Evolutionary conservation across 148 eudicot genomes (phyloP), one percentile per base, ranked within the genome.

Genomic region (Selenicereus undatus): DNA sequence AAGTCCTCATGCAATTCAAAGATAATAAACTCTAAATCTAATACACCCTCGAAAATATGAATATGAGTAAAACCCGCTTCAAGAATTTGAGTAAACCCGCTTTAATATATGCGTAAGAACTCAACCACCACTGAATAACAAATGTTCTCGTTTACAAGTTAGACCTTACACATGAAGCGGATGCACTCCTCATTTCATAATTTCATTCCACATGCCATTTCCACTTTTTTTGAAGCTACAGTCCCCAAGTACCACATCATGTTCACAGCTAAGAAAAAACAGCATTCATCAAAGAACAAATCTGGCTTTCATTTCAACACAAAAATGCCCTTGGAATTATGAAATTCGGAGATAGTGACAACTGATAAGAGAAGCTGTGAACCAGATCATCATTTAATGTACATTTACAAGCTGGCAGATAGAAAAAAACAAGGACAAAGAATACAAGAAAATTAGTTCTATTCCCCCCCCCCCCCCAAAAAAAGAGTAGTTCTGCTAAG

Each of bases 331-430:
- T 32, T 32, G 32, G 32, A 32, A 32, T 32, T 32, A 2, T 32
- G 32, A 32, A 32, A 0, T 32, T 32, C 2, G 32, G 32, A 32
- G 32, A 0, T 32, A 32, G 1, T 32, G 32, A 32, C 32, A 32
- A 32, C 32, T 32, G 32, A 32, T 32, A 32, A 32, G 32, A 32
- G 32, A 1, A 48, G 52, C 13, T 4, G 13, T 48, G 52, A 48
- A 48, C 52, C 12, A 48, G 52, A 5, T 72, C 75, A 35, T 36
- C 27, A 39, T 36, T 8, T 36, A 72, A 12, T 66, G 21, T 72
- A 36, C 75, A 72, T 72, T 39, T 72, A 43, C 80, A 66, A 13
- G 74, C 24, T 17, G 51, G 54, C 74, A 45, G n/a, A 64, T 78
- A 22, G 32, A 32, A 32, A 32, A 32, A 60, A 39, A 21, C 62